Base-by-base conservation (phyloP, 2,329 filamentous ascomycete species). In the Clarireedia monteithiana region DNA sequence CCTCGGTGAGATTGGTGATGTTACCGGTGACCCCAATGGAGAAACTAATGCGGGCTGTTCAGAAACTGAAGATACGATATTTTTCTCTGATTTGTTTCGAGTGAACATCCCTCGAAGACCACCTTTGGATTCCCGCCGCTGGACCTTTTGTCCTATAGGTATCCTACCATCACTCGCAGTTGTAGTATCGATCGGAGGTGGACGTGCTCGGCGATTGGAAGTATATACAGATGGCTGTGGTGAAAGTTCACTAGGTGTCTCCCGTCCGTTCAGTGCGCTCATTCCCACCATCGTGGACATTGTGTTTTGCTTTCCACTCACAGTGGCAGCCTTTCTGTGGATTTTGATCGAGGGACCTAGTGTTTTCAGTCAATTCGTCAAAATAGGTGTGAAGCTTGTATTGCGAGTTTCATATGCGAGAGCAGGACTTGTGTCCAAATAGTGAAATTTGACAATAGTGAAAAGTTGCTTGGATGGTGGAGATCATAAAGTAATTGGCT, bases 51-150 rank as follows among this genome's bases (percentile, higher is more conserved):
- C 40, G 0, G 49, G 9, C 44, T 65, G 59, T 50, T 66, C 64
- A 20, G 47, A 15, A 10, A 64, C 53, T n/a, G 62, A 57, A 3
- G 55, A 58, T 20, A 63, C 48, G 15, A 55, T 23, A 38, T 40
- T 50, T 38, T 64, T 66, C 7, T 66, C 64, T 1, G 50, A n/a
- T 53, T 65, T 66, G 30, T 62, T 64, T 27, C 63, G 56, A 24
- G 57, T 64, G 47, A 69, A 69, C n/a, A 69, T 65, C 14, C 61
- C 64, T 42, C 67, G 58, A 20, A 69, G 49, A 30, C 65, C 63
- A 15, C 63, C 62, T 57, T 63, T 68, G 1, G 66, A 68, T 17
- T 63, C 60, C 20, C 51, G 51, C 12, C 59, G 57, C 23, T 64
- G 60, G 7, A 68, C 12, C 38, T 64, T 64, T n/a, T 57, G 55